Percentiles rank a stretch among this genome's conserved stretches.
Conservation (phyloP, 257 asterid genomes). For the Ehretia macrophylla region DNA sequence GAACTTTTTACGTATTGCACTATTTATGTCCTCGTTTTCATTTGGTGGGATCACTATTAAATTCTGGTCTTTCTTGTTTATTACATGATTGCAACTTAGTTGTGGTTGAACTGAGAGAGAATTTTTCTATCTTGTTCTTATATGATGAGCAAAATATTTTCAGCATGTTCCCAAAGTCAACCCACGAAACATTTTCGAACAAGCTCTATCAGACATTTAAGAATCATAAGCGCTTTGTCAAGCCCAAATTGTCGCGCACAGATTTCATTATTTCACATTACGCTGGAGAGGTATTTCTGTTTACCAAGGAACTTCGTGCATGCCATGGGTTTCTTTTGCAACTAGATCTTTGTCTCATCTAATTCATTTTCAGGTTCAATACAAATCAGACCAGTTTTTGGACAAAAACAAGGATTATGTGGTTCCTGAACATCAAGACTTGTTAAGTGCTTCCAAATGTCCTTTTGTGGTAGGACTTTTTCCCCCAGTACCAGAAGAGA, state of each 20-base stretch:
- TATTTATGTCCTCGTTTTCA: no score
- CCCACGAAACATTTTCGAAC: slow-evolving; percentile 91
- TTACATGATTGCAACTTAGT: neutral
- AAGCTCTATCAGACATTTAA: slow-evolving; percentile 94
- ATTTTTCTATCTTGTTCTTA: slow-evolving; percentile 19
- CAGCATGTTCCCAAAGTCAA: slow-evolving; percentile 99
- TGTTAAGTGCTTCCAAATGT: slow-evolving; percentile 79
- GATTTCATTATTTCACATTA: slow-evolving; percentile 84
- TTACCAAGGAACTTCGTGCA: slow-evolving; percentile 10
- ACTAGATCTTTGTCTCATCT: slow-evolving; percentile 19
- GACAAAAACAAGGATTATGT: slow-evolving; percentile 99
- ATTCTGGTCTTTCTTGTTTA: neutral
- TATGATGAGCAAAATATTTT: slow-evolving; percentile 23
- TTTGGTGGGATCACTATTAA: neutral
- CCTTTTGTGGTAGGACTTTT: slow-evolving; percentile 95
- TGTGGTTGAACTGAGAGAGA: neutral
- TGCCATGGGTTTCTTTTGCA: slow-evolving; percentile 12
- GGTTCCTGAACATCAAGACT: slow-evolving; percentile 95
- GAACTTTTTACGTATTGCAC: neutral
- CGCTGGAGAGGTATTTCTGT: slow-evolving; percentile 88
- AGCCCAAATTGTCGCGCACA: slow-evolving; percentile 95
- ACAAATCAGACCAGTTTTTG: slow-evolving; percentile 88
- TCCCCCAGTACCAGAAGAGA: slow-evolving; percentile 80
- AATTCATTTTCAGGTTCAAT: slow-evolving; percentile 68
- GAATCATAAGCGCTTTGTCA: slow-evolving; percentile 82